A percentile compares a stretch with the other conserved stretches of the same genome.
Evolutionary conservation across 2,329 filamentous ascomycete genomes (phyloP).

Genomic region (Kalmusia sp.): DNA sequence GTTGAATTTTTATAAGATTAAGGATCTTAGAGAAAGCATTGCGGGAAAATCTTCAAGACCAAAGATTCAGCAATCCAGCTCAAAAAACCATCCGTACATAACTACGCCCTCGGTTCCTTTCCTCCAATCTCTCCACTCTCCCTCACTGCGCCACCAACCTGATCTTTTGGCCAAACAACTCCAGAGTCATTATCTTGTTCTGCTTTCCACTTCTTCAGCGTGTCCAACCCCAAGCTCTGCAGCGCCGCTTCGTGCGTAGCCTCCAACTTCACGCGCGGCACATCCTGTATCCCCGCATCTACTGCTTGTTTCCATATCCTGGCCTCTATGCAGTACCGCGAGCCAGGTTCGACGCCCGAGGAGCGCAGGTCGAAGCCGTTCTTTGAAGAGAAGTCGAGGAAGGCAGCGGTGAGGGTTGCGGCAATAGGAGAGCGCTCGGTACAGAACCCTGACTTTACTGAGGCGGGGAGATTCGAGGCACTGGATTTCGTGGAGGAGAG

Average conservation of each 20-base stretch:
- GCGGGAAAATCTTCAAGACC: too few species aligned
- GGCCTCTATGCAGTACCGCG: conserved; percentile 67
- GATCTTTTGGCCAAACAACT: conserved; percentile 4
- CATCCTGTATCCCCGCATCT: conserved; percentile 23
- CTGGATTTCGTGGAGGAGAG: conserved; percentile 3
- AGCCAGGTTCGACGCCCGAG: conserved; percentile 61
- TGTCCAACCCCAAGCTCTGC: conserved; percentile 53
- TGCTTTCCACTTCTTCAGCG: conserved; percentile 56
- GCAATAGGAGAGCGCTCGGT: conserved; percentile 52
- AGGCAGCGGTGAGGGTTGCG: conserved; percentile 63
- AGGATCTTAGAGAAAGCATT: too few species aligned
- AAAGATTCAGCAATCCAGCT: too few species aligned
- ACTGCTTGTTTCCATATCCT: conserved; percentile 59
- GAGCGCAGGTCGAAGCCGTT: conserved; percentile 64
- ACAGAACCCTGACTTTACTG: conserved; percentile 26
- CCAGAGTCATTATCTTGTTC: conserved; percentile 36
- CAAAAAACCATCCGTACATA: too few species aligned
- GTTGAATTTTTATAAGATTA: too few species aligned
- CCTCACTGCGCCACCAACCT: conserved; percentile 16
- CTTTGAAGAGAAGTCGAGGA: conserved; percentile 65
- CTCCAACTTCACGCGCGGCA: conserved; percentile 56
- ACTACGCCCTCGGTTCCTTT: conserved; percentile 32
- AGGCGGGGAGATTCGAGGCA: conserved; percentile 11
- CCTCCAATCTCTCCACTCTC: conserved; percentile 33
- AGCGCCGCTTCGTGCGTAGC: conserved; percentile 60